phyloP scores from a whole-genome alignment of 2,329 filamentous ascomycete genomes.

The Ophiostoma ulmi region DNA sequence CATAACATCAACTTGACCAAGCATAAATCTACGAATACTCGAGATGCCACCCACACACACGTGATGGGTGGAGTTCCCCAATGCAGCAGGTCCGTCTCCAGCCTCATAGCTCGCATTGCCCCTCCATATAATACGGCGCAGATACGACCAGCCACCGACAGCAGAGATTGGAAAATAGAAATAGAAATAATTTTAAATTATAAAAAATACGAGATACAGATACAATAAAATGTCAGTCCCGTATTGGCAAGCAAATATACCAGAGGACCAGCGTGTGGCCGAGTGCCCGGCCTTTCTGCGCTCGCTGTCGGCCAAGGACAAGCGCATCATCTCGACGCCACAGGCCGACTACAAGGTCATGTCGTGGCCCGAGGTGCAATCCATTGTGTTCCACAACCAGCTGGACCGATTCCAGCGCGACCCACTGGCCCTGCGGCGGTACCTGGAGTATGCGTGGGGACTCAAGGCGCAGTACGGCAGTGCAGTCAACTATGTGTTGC shows the following conservation, averaged over 20 bases:
- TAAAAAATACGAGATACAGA: background rate
- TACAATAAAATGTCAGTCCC: conserved; percentile 35
- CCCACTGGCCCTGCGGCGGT: conserved; percentile 72
- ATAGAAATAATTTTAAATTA: background rate
- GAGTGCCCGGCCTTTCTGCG: conserved; percentile 68
- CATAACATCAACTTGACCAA: too few relatives aligned
- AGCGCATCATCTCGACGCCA: conserved; percentile 61
- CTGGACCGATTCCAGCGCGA: conserved; percentile 72
- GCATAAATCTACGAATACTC: background rate
- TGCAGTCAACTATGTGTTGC: conserved; percentile 70
- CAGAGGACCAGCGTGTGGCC: conserved; percentile 52
- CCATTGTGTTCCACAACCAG: conserved; percentile 58
- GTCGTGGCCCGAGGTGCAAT: conserved; percentile 64
- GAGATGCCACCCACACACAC: background rate
- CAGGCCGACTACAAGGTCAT: conserved; percentile 60
- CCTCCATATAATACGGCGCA: background rate
- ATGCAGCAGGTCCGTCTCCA: background rate
- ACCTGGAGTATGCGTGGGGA: conserved; percentile 62
- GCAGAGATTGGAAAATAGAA: background rate
- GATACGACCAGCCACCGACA: background rate
- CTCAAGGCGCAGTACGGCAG: conserved; percentile 66
- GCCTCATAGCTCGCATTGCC: background rate
- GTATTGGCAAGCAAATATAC: conserved; percentile 82
- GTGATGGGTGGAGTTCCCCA: background rate
- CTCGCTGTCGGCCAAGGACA: conserved; percentile 62